Evolutionary conservation across 2,329 filamentous ascomycete species (phyloP).

Genomic region (Penicillium sp.): DNA sequence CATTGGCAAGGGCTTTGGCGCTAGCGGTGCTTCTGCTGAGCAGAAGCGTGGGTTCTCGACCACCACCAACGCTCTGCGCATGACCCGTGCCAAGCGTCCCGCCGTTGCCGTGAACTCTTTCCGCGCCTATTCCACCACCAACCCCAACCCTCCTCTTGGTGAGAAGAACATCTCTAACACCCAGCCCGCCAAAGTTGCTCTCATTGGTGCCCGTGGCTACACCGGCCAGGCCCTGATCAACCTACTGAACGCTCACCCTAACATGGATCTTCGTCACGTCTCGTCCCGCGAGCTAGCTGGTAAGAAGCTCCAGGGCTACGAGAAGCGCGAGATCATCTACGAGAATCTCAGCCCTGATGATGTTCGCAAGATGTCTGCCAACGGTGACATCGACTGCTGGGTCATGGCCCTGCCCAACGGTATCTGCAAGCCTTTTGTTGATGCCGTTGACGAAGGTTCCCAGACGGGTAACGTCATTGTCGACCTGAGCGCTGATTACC

Average conservation of each 20-base stretch:
- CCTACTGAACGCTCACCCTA: slow-evolving; percentile 81
- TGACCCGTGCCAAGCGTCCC: slow-evolving; percentile 34
- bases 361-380: slow-evolving; percentile 77
- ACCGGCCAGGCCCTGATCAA: slow-evolving; percentile 89
- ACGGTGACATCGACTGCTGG: slow-evolving; percentile 89
- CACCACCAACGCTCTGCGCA: slow-evolving; percentile 43
- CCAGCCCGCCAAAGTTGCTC: slow-evolving; percentile 73
- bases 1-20: slow-evolving; percentile 48
- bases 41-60: slow-evolving; percentile 71
- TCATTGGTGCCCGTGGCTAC: slow-evolving; percentile 91
- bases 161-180: slow-evolving; percentile 84
- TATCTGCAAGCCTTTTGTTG: slow-evolving; percentile 89
- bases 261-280: slow-evolving; percentile 86
- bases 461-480: slow-evolving; percentile 74
- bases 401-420: slow-evolving; percentile 96
- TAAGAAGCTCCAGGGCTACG: slow-evolving; percentile 83
- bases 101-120: slow-evolving; percentile 32
- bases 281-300: slow-evolving; percentile 90
- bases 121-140: slow-evolving; percentile 51
- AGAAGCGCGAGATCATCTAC: slow-evolving; percentile 87
- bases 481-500: slow-evolving; percentile 94
- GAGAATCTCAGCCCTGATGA: slow-evolving; percentile 88
- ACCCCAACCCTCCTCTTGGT: slow-evolving; percentile 87
- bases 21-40: slow-evolving; percentile 52
- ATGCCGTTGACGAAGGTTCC: slow-evolving; percentile 74